These are phyloP conservation scores for Aspergillus novofumigatus DNA, from an alignment of 2,329 filamentous ascomycete genomes.

Conservation along the genomic window DNA sequence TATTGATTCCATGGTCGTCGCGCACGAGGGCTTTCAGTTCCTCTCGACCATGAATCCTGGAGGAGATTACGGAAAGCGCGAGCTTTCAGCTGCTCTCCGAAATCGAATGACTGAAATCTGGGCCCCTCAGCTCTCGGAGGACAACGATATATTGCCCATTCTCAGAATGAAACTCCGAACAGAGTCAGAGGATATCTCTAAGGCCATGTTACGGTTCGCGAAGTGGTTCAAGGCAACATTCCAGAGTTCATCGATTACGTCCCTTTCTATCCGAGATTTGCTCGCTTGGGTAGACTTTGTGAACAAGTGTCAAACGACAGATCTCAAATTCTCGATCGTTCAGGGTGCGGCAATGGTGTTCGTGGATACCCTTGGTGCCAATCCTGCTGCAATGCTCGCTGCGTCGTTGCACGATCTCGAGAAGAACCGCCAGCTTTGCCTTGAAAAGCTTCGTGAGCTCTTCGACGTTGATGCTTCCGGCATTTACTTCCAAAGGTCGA, in stretches of 20 bases:
- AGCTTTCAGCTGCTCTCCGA: conserved; percentile 87
- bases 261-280: conserved; percentile 87
- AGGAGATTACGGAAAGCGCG: conserved; percentile 96
- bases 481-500: conserved; percentile 62
- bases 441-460: conserved; percentile 66
- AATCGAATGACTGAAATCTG: conserved; percentile 99
- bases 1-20: conserved; percentile 73
- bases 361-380: conserved; percentile 90
- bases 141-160: conserved; percentile 83
- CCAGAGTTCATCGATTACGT: conserved; percentile 68
- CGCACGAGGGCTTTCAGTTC: conserved; percentile 81
- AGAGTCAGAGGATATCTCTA: conserved; percentile 55
- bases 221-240: conserved; percentile 85
- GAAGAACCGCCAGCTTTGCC: conserved; percentile 66
- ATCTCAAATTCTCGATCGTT: conserved; percentile 54
- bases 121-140: conserved; percentile 83
- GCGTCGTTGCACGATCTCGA: conserved; percentile 66
- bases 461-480: conserved; percentile 59
- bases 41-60: conserved; percentile 99
- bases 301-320: conserved; percentile 58
- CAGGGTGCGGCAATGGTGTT: conserved; percentile 95
- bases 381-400: conserved; percentile 81
- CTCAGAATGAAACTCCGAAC: conserved; percentile 68
- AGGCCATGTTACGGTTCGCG: conserved; percentile 76
- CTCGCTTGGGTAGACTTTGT: conserved; percentile 92